These are phyloP conservation scores for Punctularia strigosozonata DNA, from an alignment of 768 basidiomycete species.

Conservation along the genomic window DNA sequence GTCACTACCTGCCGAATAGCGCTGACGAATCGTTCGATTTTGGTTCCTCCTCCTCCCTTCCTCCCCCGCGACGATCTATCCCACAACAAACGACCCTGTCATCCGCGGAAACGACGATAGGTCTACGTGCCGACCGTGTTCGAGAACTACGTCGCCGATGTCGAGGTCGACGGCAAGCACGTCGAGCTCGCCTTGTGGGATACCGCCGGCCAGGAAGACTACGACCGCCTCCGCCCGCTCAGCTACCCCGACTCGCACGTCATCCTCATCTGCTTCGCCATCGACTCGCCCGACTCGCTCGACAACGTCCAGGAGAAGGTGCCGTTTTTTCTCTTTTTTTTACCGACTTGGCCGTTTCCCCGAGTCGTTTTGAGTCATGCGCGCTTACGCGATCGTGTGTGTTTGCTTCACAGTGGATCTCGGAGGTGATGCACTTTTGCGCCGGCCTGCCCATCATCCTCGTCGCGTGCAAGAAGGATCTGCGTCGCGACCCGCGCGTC, in stretches of 20 bases:
- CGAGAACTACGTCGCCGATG: conserved; percentile 99
- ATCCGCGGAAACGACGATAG: conserved; percentile 40
- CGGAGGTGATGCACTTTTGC: conserved; percentile 98
- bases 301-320: conserved; percentile 99
- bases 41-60: too few species aligned
- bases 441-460: conserved; percentile 90
- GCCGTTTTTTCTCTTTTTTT: conserved; percentile 16
- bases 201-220: conserved; percentile 99
- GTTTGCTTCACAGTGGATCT: conserved; percentile 69
- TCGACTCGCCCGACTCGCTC: conserved; percentile 95
- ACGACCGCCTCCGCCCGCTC: conserved; percentile 94
- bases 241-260: conserved; percentile 99
- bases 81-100: too few species aligned
- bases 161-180: conserved; percentile 96
- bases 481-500: conserved; percentile 85
- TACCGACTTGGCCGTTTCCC: not conserved
- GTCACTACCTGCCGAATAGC: not conserved
- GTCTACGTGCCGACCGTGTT: conserved; percentile 99
- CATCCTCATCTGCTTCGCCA: conserved; percentile 97
- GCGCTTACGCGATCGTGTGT: not conserved
- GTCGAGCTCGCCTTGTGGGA: conserved; percentile 99
- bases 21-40: too few species aligned
- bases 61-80: too few species aligned
- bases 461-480: conserved; percentile 98
- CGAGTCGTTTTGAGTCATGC: not conserved